Evolutionary conservation across 352 stramenopile genomes (phyloP), one percentile per base, ranked within the genome.

Genomic region (Globisporangium emineosum): DNA sequence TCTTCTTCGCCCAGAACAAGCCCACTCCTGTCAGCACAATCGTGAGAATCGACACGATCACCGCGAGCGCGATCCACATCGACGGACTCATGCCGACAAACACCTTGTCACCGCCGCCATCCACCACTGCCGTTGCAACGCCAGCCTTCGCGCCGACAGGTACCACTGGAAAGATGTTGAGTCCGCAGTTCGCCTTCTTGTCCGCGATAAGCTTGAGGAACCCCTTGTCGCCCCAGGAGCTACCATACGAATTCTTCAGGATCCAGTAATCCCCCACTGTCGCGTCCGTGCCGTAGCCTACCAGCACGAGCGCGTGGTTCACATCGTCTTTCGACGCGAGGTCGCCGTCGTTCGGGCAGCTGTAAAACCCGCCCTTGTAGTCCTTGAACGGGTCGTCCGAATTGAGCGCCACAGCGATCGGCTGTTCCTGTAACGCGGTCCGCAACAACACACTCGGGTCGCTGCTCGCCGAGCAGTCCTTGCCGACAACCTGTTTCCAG

Each of bases 231-330:
- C 84, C 84, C 84, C 84, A 93, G 9, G 71, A 79, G 51, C 70
- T 79, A 19, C 80, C 81, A 68, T 93, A 93, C 42, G 84, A 93
- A 63, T 93, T 93, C 59, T 93, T 93, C 17, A 93, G 54, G 37
- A 93, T 90, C 84, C 84, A 93, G 65, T 91, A 93, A 65, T 91
- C 82, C 2, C 84, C 82, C 1, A 70, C 67, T 1, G 66, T 73
- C 3, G 67, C 47, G 40, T 90, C 81, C 13, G 73, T 89, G 61
- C 78, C 84, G 60, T 93, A 93, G 30, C 84, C 84, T 1, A 93
- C 84, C 19, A 93, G 78, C 47, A 93, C 12, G 29, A 93, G 65
- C 10, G 84, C 84, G 61, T 93, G 82, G 63, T 93, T 90, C 56
- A 93, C 75, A 32, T 90, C 70, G 55, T 87, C 71, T 59, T 89